Base-by-base conservation (phyloP, 371 early-diverging fungal species). In the Mortierella sp. region DNA sequence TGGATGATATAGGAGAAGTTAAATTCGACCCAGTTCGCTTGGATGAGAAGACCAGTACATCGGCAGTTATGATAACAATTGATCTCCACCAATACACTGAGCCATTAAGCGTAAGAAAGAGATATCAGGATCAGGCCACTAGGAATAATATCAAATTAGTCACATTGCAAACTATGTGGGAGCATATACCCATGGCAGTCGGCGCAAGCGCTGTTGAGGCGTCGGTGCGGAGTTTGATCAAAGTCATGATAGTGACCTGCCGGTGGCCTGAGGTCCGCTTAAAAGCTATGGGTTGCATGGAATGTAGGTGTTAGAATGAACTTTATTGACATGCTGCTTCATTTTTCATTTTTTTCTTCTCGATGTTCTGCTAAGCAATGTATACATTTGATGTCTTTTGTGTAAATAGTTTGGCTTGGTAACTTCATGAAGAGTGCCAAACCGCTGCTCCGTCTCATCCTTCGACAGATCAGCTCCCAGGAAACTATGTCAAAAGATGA, bases 251-350 rank as follows among this genome's bases (percentile, higher is more conserved):
- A 68, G 71, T 64, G 15, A 80, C 81, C 17, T 70, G 71, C 56
- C 81, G 75, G 17, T 80, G 81, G 81, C 61, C 63, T n/a, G 81
- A 80, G 51, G 75, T 80, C 22, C 81, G 81, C 5, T 45, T 63
- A 17, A 70, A 68, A 23, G 81, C 81, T 15, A 80, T 80, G 81
- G 56, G 61, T 2, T 70, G 71, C 55, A 75, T 80, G 75, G 81
- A 80, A n/a, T 71, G 81, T 80, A 80, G 65, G 80, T 61, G 5
- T 12, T 37, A 2, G 9, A 1, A 15, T 2, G 22, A 22, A 19
- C 15, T 26, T 45, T 17, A 2, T n/a, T 32, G 12, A 22, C 10
- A 13, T 34, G 12, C 17, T 35, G 37, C 9, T 22, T 4, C n/a
- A 23, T 7, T 10, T 55, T 8, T 29, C 60, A 2, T 37, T 40